These are phyloP conservation scores for Phytophthora pisi DNA, from an alignment of 352 stramenopile genomes.

Conservation along the genomic window DNA sequence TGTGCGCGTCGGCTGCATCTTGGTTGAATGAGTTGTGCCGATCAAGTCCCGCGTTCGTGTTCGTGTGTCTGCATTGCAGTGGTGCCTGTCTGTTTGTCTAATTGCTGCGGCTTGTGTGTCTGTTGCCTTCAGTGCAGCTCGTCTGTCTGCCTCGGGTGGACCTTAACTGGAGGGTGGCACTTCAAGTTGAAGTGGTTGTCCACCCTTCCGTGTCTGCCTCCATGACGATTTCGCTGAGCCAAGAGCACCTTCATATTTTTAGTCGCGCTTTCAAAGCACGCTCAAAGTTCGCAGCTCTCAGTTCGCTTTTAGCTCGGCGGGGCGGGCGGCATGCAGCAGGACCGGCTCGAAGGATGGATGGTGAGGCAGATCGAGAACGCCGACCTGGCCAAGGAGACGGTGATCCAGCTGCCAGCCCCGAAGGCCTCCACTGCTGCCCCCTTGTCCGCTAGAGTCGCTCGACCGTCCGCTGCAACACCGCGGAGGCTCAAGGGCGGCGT, in stretches of 20 bases:
- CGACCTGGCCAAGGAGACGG: slow-evolving; percentile 66
- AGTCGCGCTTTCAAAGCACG: slow-evolving; percentile 17
- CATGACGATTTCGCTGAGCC: not conserved
- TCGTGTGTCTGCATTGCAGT: not conserved
- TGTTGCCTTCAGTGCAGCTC: not conserved
- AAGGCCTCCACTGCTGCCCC: not conserved
- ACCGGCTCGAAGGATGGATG: slow-evolving; percentile 80
- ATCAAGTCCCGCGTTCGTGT: slow-evolving; percentile 13
- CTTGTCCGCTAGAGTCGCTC: slow-evolving; percentile 4
- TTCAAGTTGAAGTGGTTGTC: slow-evolving; percentile 23
- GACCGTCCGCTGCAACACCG: slow-evolving; percentile 11
- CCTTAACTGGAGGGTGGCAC: slow-evolving; percentile 1
- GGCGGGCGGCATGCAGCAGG: slow-evolving; percentile 55
- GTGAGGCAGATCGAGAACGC: slow-evolving; percentile 73
- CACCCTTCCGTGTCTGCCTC: not conserved
- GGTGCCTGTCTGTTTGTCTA: not conserved
- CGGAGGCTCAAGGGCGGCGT: slow-evolving; percentile 12
- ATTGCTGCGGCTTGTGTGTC: not conserved
- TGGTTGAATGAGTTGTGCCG: slow-evolving; percentile 38
- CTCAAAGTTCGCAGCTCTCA: not conserved
- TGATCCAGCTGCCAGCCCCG: slow-evolving; percentile 59
- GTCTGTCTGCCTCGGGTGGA: not conserved
- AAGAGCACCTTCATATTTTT: slow-evolving; percentile 26
- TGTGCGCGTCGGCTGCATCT: slow-evolving; percentile 32
- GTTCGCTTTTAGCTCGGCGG: slow-evolving; percentile 10